These are phyloP conservation scores for Syzygium aromaticum DNA, from an alignment of 345 rosid genomes.

Conservation along the genomic window DNA sequence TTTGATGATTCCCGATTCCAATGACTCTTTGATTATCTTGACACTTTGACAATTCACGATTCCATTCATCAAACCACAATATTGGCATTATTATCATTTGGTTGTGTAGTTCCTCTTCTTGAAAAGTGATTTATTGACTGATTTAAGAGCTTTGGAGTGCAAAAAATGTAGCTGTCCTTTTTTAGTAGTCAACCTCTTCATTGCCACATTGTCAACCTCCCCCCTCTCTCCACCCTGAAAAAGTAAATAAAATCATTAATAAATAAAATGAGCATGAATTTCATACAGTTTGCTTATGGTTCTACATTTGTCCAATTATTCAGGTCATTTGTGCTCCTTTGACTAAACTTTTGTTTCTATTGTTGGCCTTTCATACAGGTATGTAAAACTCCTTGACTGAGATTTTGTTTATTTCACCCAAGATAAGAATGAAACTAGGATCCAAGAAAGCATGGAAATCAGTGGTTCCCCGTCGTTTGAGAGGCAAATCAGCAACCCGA, in stretches of 20 bases:
- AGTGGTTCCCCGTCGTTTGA: constrained; percentile 37
- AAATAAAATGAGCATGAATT: background rate
- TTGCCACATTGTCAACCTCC: background rate
- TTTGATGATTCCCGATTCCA: background rate
- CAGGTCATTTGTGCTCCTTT: background rate
- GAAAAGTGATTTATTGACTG: background rate
- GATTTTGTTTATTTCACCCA: background rate
- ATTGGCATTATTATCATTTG: background rate
- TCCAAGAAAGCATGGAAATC: constrained; percentile 60
- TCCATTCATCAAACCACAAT: background rate
- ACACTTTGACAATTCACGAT: background rate
- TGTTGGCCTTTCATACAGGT: background rate
- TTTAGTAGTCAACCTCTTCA: background rate
- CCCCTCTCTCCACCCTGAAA: background rate
- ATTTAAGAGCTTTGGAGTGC: background rate
- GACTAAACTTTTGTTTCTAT: background rate
- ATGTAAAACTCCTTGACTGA: background rate
- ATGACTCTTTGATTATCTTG: background rate
- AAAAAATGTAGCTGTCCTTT: background rate
- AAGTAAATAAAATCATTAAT: background rate
- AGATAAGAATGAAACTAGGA: constrained; percentile 49
- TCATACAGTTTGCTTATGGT: background rate
- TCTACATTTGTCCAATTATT: background rate
- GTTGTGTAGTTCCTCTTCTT: background rate
- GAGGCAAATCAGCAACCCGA: constrained; percentile 53